Evolutionary conservation across 1,284 basidiomycete species (phyloP), one percentile per base, ranked within the genome.

Genomic region (Pisolithus thermaeus): DNA sequence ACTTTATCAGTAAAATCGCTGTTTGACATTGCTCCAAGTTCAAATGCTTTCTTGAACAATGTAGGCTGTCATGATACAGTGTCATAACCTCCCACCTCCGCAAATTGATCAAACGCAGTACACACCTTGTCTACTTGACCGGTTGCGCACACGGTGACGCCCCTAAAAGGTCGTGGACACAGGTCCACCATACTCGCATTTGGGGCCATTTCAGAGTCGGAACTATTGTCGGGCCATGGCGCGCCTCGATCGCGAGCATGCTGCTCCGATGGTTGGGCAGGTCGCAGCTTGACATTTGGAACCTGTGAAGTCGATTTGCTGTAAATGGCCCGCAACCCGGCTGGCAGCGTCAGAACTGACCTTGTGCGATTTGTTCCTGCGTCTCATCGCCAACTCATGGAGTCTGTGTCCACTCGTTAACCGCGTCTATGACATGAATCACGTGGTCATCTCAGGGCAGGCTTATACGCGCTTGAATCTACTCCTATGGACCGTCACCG

Each of bases 1-100:
- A 90, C 86, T 47, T 76, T 77, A 63, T 90, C 87, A 0, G 88
- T 92, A 50, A 93, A 82, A 51, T 87, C 83, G 20, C 69, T 76
- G 8, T 78, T 73, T 41, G 79, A 74, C 25, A 73, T 70, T 14
- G 88, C 90, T 14, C 90, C 91, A 7, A 92, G 80, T 61, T 89
- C 83, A 27, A 81, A 65, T 2, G 87, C 90, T 60, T 84, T 77
- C 53, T 83, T 84, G 61, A 88, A 87, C 30, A 92, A 55, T 3
- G 78, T 74, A 1, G 78, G 75, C 87, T 88, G 52, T 1, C 28
- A 3, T 44, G 37, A 50, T 30, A n/a, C n/a, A 9, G 9, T 4
- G 37, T 43, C 32, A 18, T 18, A 40, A 2, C 16, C 30, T 20
- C 11, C 4, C 39, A 35, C n/a, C 25, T 30, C 14, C 30, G 46